Evolutionary conservation across 495 filamentous ascomycete species (phyloP), one percentile per base, ranked within the genome.

Genomic region (Lophium mytilinum): DNA sequence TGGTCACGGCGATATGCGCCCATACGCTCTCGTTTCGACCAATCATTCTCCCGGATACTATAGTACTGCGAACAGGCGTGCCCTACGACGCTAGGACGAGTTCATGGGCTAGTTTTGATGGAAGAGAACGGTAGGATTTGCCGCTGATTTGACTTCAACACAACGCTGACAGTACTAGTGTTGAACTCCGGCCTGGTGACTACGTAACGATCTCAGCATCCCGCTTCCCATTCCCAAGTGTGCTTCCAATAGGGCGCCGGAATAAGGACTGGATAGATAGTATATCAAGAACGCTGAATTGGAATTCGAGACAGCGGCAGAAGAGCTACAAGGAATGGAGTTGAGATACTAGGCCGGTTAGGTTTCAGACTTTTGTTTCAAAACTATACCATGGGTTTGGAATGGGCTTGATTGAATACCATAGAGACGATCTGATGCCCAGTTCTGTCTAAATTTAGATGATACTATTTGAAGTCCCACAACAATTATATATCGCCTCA

Each of bases 71-170:
- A 1, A 76, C 95, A 43, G 92, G 90, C 10, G 94, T 98, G 33
- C 93, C 93, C 0, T 96, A 95, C 66, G 85, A 95, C 71, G 88
- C 90, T 6, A 78, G 93, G 18, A 87, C 90, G 12, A 85, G 82
- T 58, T 90, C 85, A 47, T 98, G 94, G 94, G 94, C 90, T 37
- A 95, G 90, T 69, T 98, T 98, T 72, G 93, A 98, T 68, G 93
- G 93, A 9, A 82, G 89, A 66, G 88, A 95, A 70, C 45, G 45
- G 45, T 48, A 48, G 14, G 45, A 19, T 9, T 1, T 48, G 33
- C 7, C 45, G 4, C 21, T 6, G 21, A 1, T 7, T 30, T 30
- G 24, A 48, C 11, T 8, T 2, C 10, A 48, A 24, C 4, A 48
- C 15, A 50, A 24, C 17, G 12, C 57, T 48, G 45, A 48, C 21